A percentile compares a stretch with the other conserved stretches of the same genome.
phyloP scores from a whole-genome alignment of 1,284 basidiomycete genomes.

The Ceratobasidium sp. region DNA sequence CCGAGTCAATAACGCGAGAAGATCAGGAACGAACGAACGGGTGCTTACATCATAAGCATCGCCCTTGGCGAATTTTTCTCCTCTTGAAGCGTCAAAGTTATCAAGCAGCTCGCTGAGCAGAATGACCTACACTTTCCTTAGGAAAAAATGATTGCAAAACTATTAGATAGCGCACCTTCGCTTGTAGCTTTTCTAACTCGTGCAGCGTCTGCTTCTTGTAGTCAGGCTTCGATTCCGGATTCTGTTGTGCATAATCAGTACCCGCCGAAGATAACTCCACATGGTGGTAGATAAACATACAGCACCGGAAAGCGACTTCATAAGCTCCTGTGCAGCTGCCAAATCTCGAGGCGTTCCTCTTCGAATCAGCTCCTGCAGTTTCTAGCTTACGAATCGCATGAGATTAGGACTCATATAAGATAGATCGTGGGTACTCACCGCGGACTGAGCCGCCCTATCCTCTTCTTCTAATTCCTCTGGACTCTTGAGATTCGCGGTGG shows the following conservation, averaged over 20 bases:
- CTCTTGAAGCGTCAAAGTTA: constrained; percentile 80
- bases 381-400: constrained; percentile 60
- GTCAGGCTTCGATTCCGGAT: constrained; percentile 94
- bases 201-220: constrained; percentile 90
- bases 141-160: not conserved
- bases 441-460: constrained; percentile 94
- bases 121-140: constrained; percentile 67
- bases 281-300: no score
- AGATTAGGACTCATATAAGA: constrained; percentile 9
- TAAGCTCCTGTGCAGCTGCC: constrained; percentile 95
- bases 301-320: constrained; percentile 96
- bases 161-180: constrained; percentile 64
- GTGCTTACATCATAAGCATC: constrained; percentile 91
- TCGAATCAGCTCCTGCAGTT: constrained; percentile 97
- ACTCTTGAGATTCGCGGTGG: constrained; percentile 82
- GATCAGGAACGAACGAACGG: not conserved
- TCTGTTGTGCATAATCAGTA: constrained; percentile 58
- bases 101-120: constrained; percentile 97
- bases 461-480: constrained; percentile 98
- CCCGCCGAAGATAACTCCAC: not conserved
- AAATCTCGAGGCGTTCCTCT: constrained; percentile 96
- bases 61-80: constrained; percentile 85
- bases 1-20: constrained; percentile 17
- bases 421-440: constrained; percentile 61
- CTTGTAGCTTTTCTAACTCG: constrained; percentile 95